A percentile compares a stretch with the other conserved stretches of the same genome.
phyloP scores from a whole-genome alignment of 257 asterid genomes.

The Fraxinus excelsior region DNA sequence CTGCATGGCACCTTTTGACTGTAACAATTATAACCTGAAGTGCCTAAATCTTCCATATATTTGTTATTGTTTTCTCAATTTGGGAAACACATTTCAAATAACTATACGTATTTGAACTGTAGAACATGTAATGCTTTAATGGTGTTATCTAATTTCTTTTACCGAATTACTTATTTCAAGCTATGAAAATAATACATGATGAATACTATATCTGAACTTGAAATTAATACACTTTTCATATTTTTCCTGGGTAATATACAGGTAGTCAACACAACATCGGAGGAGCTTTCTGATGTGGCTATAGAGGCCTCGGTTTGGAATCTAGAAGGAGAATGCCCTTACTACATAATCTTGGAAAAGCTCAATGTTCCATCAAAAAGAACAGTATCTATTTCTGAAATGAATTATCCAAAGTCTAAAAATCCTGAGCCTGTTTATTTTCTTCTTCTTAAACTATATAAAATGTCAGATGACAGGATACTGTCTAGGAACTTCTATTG shows the following conservation, averaged over 20 bases:
- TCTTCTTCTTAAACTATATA: constrained; percentile 86
- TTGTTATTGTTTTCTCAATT: neutral
- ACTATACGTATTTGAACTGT: neutral
- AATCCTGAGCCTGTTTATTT: constrained; percentile 76
- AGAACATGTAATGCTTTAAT: neutral
- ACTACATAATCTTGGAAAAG: constrained; percentile 61
- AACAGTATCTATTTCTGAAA: constrained; percentile 58
- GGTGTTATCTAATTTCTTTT: neutral
- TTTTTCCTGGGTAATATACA: constrained; percentile 20
- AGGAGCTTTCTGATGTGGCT: constrained; percentile 63
- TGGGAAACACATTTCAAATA: neutral
- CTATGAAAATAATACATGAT: neutral
- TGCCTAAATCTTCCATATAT: neutral
- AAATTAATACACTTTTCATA: neutral
- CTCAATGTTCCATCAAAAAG: constrained; percentile 66
- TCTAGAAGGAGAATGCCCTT: constrained; percentile 69
- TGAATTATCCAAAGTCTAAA: constrained; percentile 74
- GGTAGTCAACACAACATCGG: constrained; percentile 73
- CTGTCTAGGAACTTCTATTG: constrained; percentile 93
- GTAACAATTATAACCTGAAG: neutral
- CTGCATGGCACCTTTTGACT: constrained; percentile 12
- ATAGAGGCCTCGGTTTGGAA: constrained; percentile 85
- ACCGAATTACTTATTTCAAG: neutral
- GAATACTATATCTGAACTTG: neutral
- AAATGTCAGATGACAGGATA: constrained; percentile 50